Evolutionary conservation across 139 green algal species (phyloP).

Genomic region (Chlorella ohadii): DNA sequence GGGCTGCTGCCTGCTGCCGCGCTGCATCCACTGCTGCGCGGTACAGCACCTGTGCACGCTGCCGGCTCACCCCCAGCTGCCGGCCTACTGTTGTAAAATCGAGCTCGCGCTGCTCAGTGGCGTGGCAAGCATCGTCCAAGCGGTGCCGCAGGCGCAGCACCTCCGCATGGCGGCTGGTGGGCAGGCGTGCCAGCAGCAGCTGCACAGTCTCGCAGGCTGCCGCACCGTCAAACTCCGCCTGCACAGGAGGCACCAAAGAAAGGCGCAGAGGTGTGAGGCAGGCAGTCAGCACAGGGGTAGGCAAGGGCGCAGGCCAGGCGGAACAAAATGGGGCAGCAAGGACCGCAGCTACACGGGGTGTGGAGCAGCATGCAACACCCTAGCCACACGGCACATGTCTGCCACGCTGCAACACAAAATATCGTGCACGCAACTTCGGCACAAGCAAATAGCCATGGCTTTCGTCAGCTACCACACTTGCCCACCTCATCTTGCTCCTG

Average conservation of each 20-base stretch:
- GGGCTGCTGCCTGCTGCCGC: neutral
- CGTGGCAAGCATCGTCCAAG: neutral
- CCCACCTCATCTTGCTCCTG: neutral
- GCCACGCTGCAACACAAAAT: too few relatives aligned
- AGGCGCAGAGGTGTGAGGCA: neutral
- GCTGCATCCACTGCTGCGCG: neutral
- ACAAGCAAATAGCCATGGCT: too few relatives aligned
- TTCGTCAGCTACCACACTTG: neutral
- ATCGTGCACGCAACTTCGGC: too few relatives aligned
- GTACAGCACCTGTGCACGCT: neutral
- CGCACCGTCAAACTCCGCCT: neutral
- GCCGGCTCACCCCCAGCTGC: conserved; percentile 22
- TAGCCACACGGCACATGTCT: too few relatives aligned
- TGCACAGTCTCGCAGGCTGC: neutral
- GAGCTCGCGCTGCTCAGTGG: neutral
- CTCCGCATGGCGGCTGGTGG: neutral
- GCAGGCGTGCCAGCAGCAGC: neutral
- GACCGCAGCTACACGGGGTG: too few relatives aligned
- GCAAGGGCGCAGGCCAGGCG: too few relatives aligned
- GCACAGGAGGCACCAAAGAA: neutral
- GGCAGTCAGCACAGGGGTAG: neutral
- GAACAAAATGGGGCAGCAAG: too few relatives aligned
- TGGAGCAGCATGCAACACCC: too few relatives aligned
- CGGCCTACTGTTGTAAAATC: neutral
- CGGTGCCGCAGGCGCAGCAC: conserved; percentile 22